Evolutionary conservation across 2,329 filamentous ascomycete genomes (phyloP), one percentile per base, ranked within the genome.

Genomic region (Fusarium vanettenii): DNA sequence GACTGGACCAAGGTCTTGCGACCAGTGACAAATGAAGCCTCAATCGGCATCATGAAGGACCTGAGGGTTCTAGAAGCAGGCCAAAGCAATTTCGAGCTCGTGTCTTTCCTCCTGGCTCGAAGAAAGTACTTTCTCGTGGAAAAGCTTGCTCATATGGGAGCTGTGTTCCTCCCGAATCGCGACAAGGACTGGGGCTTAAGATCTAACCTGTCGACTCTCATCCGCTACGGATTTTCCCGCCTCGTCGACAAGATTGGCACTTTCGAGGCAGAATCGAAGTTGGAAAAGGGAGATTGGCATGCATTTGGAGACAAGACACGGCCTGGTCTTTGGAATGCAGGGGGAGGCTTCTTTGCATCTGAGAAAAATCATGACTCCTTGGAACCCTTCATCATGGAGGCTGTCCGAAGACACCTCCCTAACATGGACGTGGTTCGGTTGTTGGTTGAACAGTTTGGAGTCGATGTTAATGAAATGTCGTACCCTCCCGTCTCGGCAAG

Each of bases 401-500:
- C 82, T 25, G 80, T 82, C 55, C 31, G 60, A n/a, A 72, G 80
- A 29, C 64, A 77, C 4, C 64, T 81, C 14, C 83, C 82, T 9
- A 84, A 84, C 41, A 80, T 85, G 67, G 76, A 79, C 6, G 76
- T 83, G 5, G 72, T 84, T 1, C 78, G 79, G 13, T 50, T 83
- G 4, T 66, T 86, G 9, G 79, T 85, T 3, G 80, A 83, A 29
- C 78, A 77, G 20, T 80, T 81, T 20, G 70, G 68, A 2, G 80
- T 82, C 13, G 77, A 84, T 67, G 57, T 85, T n/a, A 77, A 83
- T 39, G 78, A 75, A 29, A 33, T 48, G 22, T 41, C 48, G 6
- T 31, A 20, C 6, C 48, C 48, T 31, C 18, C 48, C 6, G 48
- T 31, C 13, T n/a, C 25, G 18, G 27, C 48, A 31, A 55, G 18